Evolutionary conservation across 495 filamentous ascomycete species (phyloP), one percentile per base, ranked within the genome.

Genomic region (Tuber microsphaerosporum): DNA sequence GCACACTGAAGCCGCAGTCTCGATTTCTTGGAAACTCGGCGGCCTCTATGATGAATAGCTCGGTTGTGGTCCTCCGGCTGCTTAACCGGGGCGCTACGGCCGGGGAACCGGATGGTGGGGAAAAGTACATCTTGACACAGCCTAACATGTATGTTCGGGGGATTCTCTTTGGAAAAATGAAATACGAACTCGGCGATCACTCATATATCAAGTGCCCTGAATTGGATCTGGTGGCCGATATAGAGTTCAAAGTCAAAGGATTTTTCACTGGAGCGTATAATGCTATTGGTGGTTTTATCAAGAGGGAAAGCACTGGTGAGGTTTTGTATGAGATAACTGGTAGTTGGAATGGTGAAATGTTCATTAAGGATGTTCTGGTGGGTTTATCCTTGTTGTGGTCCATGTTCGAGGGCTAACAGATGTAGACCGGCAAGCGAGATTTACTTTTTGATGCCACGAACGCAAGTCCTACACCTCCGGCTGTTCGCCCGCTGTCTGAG

Each of bases 111-210:
- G 84, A 87, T 68, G 91, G 89, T 77, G 90, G 89, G 68, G 95
- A 99, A 84, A 87, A 90, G 90, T 99, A 97, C 84, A 91, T 94
- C 80, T 83, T 97, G 73, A 97, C 95, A 0, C 95, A 99, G 82
- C 95, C 95, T 10, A 99, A 99, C 84, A 99, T 99, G 94, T 99
- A 99, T 84, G 96, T 94, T 48, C 89, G 95, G 74, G 95, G 95
- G 39, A 98, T 99, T 74, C 86, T 99, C 19, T 97, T 99, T 81
- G 95, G 95, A 34, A 98, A 97, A 84, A 98, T 99, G 95, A 97
- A 97, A 84, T 99, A 98, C 84, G 95, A 99, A 85, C 88, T 99
- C 31, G 95, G 95, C 51, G 95, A 99, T 83, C 94, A 97, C 85
- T 96, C 94, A 84, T 93, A 91, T 79, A 92, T 98, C n/a, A 88